These are phyloP conservation scores for Aspergillus bombycis DNA, from an alignment of 2,329 filamentous ascomycete genomes.

Conservation along the genomic window DNA sequence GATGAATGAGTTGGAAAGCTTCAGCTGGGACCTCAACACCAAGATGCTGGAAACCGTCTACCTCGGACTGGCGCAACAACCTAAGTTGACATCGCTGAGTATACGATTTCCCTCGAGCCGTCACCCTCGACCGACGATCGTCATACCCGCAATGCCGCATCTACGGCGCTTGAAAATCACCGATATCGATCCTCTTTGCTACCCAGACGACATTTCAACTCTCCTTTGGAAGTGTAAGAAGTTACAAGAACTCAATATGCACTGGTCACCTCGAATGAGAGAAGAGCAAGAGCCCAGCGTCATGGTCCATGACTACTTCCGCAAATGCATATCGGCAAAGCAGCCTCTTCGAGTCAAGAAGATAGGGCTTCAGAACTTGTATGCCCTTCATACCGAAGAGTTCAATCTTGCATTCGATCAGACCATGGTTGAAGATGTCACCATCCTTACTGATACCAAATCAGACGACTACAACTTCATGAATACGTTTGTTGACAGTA, in stretches of 20 bases:
- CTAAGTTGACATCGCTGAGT: slow-evolving; percentile 56
- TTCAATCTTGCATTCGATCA: slow-evolving; percentile 50
- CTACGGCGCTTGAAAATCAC: slow-evolving; percentile 57
- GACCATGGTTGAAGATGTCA: slow-evolving; percentile 50
- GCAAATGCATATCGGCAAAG: slow-evolving; percentile 54
- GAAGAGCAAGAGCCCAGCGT: slow-evolving; percentile 61
- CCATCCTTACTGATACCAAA: slow-evolving; percentile 57
- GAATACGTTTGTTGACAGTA: slow-evolving; percentile 58
- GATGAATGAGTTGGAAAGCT: slow-evolving; percentile 59
- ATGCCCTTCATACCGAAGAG: slow-evolving; percentile 54
- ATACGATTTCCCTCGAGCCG: slow-evolving; percentile 60
- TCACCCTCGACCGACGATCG: slow-evolving; percentile 59
- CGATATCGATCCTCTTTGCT: slow-evolving; percentile 66
- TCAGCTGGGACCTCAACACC: slow-evolving; percentile 64
- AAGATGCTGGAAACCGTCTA: slow-evolving; percentile 64
- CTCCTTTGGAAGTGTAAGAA: slow-evolving; percentile 58
- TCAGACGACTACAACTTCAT: slow-evolving; percentile 43
- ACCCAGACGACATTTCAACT: slow-evolving; percentile 64
- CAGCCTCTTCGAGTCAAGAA: slow-evolving; percentile 53
- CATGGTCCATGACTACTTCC: slow-evolving; percentile 58
- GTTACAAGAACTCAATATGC: slow-evolving; percentile 58
- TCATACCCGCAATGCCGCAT: slow-evolving; percentile 61
- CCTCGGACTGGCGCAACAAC: slow-evolving; percentile 55
- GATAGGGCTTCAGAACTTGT: slow-evolving; percentile 61
- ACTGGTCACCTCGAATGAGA: slow-evolving; percentile 66